Evolutionary conservation across 2,329 filamentous ascomycete genomes (phyloP), one percentile per base, ranked within the genome.

Genomic region (Aspergillus fumigatiaffinis): DNA sequence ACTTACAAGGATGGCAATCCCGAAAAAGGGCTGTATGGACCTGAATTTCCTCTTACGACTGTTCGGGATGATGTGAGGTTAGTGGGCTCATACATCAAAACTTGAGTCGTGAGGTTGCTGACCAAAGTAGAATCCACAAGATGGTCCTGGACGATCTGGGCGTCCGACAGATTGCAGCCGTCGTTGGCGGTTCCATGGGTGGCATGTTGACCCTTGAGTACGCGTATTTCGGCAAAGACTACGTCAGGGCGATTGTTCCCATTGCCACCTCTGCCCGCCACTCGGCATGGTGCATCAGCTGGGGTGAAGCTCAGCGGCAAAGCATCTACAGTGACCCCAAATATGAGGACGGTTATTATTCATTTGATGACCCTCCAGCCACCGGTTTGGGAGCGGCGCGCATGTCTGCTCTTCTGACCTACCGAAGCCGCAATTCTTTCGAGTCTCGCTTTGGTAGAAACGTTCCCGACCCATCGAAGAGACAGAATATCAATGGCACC

Each of bases 281-380:
- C 59, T 81, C 80, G 46, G 81, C 81, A 2, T 85, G 82, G 82
- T 82, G 81, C 48, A 85, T 84, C 55, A 82, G 81, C 58, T 84
- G 82, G 82, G 80, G 80, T 3, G 82, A 85, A 68, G 79, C 81
- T 7, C 82, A 84, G 65, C 71, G 82, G 57, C 81, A 84, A 64
- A 80, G 80, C 81, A 97, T 99, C 72, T 99, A 97, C 77, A 92
- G 91, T 42, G 94, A 99, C 72, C 94, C 94, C 32, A 97, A 97
- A 78, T 99, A 99, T 74, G 92, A 97, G 60, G 92, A 97, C 69
- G 94, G 94, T 48, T 97, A 97, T 77, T 99, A 97, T 72, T 69
- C 86, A 1, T 95, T 94, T 67, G 83, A 89, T 32, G 91, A 97
- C 66, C 92, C 92, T 35, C 94, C 94, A 0, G 80, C 87, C 0